Conservation (phyloP, 176 grass and related monocot species). For the Pontederia crassipes region DNA sequence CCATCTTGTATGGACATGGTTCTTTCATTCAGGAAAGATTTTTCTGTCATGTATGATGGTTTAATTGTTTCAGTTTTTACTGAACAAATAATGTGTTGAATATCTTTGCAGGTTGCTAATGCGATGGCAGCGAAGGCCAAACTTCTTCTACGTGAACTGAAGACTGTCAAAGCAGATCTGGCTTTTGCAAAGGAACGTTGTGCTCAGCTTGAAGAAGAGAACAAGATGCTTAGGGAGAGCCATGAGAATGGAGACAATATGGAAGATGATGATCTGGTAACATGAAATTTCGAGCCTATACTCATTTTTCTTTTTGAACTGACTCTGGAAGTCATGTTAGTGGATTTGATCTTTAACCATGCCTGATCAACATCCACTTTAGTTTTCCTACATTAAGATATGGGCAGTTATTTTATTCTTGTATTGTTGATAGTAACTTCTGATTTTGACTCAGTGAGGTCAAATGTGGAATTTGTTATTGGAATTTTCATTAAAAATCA, state of each 20-base stretch:
- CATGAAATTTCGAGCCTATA: neutral
- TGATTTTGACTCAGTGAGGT: no score
- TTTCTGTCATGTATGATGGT: neutral
- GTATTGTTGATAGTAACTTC: no score
- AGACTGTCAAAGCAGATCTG: constrained; percentile 93
- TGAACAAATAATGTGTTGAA: constrained; percentile 1
- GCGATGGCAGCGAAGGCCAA: constrained; percentile 99
- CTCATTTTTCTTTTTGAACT: neutral
- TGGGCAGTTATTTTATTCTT: no score
- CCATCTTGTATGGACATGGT: no score
- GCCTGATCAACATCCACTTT: no score
- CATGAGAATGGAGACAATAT: constrained; percentile 59
- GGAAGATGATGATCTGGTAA: constrained; percentile 94
- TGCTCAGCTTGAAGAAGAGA: constrained; percentile 93
- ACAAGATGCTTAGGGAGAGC: constrained; percentile 77
- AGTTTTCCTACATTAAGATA: no score
- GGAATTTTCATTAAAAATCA: no score
- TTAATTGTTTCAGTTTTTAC: neutral
- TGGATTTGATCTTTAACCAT: neutral
- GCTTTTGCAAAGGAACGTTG: constrained; percentile 90
- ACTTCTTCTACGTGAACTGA: constrained; percentile 78
- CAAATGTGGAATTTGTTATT: no score
- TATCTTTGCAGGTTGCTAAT: constrained; percentile 66
- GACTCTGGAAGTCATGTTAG: neutral
- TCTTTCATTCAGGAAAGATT: no score